These are phyloP conservation scores for Arachnomyces sp. DNA, from an alignment of 2,329 filamentous ascomycete genomes.

Conservation along the genomic window DNA sequence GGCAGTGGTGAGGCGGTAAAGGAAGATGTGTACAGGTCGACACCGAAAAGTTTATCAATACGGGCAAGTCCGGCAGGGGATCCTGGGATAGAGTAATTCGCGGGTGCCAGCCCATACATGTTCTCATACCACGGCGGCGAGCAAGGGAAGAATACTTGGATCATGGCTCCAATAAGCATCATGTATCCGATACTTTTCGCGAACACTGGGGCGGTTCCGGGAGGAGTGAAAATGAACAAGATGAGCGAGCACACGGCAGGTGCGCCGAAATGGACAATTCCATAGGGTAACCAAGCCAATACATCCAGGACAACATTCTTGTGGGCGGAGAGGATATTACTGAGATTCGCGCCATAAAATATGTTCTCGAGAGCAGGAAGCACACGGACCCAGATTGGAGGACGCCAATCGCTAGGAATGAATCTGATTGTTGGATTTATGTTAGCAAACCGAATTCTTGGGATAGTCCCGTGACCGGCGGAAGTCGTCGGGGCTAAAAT, in stretches of 20 bases:
- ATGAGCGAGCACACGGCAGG: constrained; percentile 70
- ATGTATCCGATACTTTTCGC: constrained; percentile 86
- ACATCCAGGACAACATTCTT: constrained; percentile 77
- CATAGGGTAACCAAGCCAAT: constrained; percentile 89
- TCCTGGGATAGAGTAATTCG: constrained; percentile 84
- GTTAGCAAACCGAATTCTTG: constrained; percentile 13
- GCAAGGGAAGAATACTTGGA: constrained; percentile 86
- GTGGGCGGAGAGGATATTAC: constrained; percentile 89
- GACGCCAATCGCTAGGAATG: constrained; percentile 79
- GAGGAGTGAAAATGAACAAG: constrained; percentile 83
- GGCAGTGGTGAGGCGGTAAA: constrained; percentile 87
- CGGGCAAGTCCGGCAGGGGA: constrained; percentile 83
- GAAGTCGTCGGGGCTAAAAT: neutral
- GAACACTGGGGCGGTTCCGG: constrained; percentile 76
- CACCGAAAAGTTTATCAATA: constrained; percentile 80
- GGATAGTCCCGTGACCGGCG: no score
- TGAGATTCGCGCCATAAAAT: constrained; percentile 88
- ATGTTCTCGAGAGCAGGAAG: constrained; percentile 93
- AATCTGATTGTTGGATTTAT: constrained; percentile 52
- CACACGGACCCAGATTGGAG: constrained; percentile 91
- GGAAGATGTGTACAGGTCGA: constrained; percentile 86
- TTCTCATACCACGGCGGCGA: constrained; percentile 97
- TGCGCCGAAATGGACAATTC: constrained; percentile 79
- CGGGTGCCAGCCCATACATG: constrained; percentile 79
- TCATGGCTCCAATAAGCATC: constrained; percentile 77